A percentile compares a stretch with the other conserved stretches of the same genome.
Evolutionary conservation across 2,329 filamentous ascomycete species (phyloP).

Genomic region (Trichoderma aggressivum): DNA sequence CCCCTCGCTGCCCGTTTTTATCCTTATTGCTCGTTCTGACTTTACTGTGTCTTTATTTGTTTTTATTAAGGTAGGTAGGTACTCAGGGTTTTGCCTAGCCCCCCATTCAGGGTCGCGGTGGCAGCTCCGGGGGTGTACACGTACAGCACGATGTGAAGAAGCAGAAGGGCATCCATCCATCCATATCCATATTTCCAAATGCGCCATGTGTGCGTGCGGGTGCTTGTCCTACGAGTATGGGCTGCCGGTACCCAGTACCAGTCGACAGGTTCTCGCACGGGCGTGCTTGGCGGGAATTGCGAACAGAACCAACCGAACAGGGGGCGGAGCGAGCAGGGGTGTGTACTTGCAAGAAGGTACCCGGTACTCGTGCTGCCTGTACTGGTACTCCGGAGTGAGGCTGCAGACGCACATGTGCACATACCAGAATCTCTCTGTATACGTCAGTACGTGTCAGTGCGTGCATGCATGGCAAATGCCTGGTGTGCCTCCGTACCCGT

Average conservation of each 20-base stretch:
- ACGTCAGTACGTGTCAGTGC: conserved; percentile 1
- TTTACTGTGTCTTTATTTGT: background rate
- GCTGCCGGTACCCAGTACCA: background rate
- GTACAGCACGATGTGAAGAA: background rate
- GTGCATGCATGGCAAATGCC: background rate
- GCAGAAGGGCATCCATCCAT: background rate
- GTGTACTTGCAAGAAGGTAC: background rate
- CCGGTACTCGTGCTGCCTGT: background rate
- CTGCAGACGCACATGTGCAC: background rate
- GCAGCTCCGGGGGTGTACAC: background rate
- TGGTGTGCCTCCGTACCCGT: background rate
- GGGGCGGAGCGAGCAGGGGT: background rate
- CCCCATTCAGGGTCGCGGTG: background rate
- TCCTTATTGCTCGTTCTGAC: background rate
- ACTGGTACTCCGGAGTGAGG: background rate
- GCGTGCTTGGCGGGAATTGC: background rate
- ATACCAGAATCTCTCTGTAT: background rate
- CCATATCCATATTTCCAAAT: background rate
- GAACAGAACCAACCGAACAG: background rate
- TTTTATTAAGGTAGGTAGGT: background rate
- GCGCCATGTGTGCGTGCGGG: background rate
- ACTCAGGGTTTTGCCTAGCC: background rate
- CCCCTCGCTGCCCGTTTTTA: background rate
- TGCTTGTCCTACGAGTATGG: too few species aligned
- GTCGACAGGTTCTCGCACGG: background rate